Evolutionary conservation across 345 rosid species (phyloP).

Genomic region (Corymbia maculata): DNA sequence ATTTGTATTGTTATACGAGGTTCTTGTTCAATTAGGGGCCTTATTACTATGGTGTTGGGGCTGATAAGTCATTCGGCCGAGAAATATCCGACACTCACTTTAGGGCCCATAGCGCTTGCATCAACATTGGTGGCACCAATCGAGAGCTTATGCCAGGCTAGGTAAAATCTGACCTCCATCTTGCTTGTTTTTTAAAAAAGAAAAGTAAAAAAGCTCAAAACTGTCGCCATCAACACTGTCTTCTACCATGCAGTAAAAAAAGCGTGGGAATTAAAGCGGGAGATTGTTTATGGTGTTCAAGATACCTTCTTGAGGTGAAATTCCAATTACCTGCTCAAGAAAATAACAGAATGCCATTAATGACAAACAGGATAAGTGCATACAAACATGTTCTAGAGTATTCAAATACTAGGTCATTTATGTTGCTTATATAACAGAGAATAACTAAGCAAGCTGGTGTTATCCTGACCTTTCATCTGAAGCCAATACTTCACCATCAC

Average conservation of each 20-base stretch:
- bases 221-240: not conserved
- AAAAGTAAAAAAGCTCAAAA: no score
- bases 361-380: not conserved
- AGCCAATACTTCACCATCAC: slow-evolving; percentile 30
- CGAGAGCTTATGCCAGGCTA: slow-evolving; percentile 98
- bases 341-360: not conserved
- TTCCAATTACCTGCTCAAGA: not conserved
- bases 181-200: not conserved
- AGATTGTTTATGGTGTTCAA: slow-evolving; percentile 77
- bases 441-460: slow-evolving; percentile 92
- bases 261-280: slow-evolving; percentile 91
- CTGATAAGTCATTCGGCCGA: slow-evolving; percentile 82
- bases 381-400: not conserved
- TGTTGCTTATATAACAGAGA: slow-evolving; percentile 34
- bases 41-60: slow-evolving; percentile 89
- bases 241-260: slow-evolving; percentile 56
- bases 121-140: slow-evolving; percentile 84
- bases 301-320: slow-evolving; percentile 89
- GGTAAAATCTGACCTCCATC: slow-evolving; percentile 13
- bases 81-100: slow-evolving; percentile 97
- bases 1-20: not conserved
- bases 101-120: slow-evolving; percentile 84
- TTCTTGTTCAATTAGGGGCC: slow-evolving; percentile 50
- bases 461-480: slow-evolving; percentile 78
- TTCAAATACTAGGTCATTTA: not conserved